phyloP scores from a whole-genome alignment of 2,329 filamentous ascomycete species.

The Sphaerulina populicola region DNA sequence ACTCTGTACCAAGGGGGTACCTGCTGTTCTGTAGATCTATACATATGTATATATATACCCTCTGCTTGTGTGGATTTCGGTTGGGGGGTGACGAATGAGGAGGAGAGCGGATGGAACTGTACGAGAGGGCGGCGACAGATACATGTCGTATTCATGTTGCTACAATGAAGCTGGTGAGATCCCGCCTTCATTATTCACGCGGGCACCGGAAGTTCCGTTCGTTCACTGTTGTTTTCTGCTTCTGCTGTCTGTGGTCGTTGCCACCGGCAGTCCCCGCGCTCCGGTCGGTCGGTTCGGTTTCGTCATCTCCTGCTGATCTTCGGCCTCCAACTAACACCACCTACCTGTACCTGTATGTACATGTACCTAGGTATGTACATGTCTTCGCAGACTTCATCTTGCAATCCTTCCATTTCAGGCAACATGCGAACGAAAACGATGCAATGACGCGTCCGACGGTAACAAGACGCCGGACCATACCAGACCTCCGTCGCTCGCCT shows the following conservation, averaged over 20 bases:
- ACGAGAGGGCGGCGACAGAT: background rate
- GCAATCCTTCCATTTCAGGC: background rate
- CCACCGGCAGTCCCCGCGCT: too few species aligned
- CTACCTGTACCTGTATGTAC: too few species aligned
- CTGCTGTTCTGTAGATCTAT: background rate
- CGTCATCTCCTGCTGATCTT: background rate
- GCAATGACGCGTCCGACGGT: conserved; percentile 1
- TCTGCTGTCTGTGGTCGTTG: too few species aligned
- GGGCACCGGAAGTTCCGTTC: too few species aligned
- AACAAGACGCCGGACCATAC: background rate
- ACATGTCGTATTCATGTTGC: background rate
- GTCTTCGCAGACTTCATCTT: too few species aligned
- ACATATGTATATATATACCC: background rate
- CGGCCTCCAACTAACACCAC: too few species aligned
- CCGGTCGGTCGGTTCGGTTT: background rate
- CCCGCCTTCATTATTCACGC: too few species aligned
- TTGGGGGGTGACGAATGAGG: background rate
- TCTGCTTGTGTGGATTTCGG: background rate
- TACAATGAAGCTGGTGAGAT: background rate
- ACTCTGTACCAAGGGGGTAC: background rate
- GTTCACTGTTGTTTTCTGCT: too few species aligned
- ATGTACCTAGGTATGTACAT: too few species aligned
- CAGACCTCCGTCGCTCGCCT: background rate
- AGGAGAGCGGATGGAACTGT: background rate
- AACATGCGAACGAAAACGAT: background rate